These are phyloP conservation scores for Vaccinium darrowii DNA, from an alignment of 148 eudicot species.

Conservation along the genomic window DNA sequence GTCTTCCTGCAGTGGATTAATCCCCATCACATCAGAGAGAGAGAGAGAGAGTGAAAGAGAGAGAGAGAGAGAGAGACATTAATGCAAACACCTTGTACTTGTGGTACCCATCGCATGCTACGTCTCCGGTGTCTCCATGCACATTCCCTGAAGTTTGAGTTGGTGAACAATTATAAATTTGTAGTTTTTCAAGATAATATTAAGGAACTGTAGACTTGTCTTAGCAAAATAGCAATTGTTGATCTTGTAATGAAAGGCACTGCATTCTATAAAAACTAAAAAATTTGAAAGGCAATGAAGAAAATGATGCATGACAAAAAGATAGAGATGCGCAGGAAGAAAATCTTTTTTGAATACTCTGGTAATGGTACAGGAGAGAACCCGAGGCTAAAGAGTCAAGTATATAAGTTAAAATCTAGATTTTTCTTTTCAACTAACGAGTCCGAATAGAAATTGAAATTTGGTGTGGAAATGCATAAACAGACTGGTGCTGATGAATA, in stretches of 20 bases:
- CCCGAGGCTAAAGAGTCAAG: not conserved
- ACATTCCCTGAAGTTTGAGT: conserved; percentile 24
- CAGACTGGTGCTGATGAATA: no score
- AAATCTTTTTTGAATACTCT: no score
- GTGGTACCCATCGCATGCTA: conserved; percentile 58
- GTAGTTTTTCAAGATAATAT: not conserved
- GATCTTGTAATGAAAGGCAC: not conserved
- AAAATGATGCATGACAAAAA: not conserved
- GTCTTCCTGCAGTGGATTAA: conserved; percentile 49
- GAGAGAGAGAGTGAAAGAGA: not conserved
- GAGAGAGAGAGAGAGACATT: not conserved
- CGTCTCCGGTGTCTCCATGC: conserved; percentile 40
- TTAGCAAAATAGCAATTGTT: not conserved
- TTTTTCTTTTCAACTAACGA: not conserved
- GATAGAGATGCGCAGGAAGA: no score
- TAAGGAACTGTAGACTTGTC: not conserved
- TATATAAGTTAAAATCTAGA: not conserved
- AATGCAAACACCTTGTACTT: conserved; percentile 10
- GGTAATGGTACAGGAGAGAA: not conserved
- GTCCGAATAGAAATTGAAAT: no score
- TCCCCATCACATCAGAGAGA: not conserved
- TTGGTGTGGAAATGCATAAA: no score
- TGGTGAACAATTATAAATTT: no score
- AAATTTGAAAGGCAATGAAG: not conserved
- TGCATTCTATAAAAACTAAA: no score